A percentile compares a stretch with the other conserved stretches of the same genome.
phyloP scores from a whole-genome alignment of 148 eudicot genomes.

The Agrostemma githago region DNA sequence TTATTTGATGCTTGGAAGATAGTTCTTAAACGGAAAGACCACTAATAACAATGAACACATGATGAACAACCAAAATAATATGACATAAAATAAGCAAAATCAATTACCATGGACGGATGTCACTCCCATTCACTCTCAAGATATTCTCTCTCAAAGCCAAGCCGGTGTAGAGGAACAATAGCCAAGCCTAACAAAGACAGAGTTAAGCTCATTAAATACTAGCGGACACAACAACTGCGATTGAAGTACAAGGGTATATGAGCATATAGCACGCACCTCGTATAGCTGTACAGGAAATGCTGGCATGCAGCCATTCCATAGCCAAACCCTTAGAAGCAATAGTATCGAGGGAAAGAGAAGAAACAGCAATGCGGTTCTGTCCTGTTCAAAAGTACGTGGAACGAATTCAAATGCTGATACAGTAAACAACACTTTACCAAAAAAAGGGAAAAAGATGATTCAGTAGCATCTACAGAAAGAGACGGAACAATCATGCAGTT shows the following conservation, averaged over 20 bases:
- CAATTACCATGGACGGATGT: slow-evolving; percentile 92
- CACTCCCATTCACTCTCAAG: slow-evolving; percentile 93
- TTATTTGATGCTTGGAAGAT: neutral
- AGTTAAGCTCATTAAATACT: neutral
- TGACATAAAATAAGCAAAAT: neutral
- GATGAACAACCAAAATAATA: neutral
- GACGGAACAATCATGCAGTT: slow-evolving; percentile 70
- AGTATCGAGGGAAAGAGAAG: slow-evolving; percentile 73
- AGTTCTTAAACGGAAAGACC: neutral
- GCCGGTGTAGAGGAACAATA: slow-evolving; percentile 80
- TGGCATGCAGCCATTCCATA: slow-evolving; percentile 91
- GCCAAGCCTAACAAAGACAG: slow-evolving; percentile 76
- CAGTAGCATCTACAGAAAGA: slow-evolving; percentile 59
- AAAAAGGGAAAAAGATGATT: slow-evolving; percentile 4
- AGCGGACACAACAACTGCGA: slow-evolving; percentile 6
- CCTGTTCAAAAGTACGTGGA: slow-evolving; percentile 46
- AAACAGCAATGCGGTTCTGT: slow-evolving; percentile 77
- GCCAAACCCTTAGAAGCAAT: slow-evolving; percentile 52
- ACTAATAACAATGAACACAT: neutral
- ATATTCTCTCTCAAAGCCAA: slow-evolving; percentile 95
- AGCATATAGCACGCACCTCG: slow-evolving; percentile 46
- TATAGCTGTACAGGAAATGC: slow-evolving; percentile 93
- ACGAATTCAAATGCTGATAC: neutral
- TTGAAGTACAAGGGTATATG: slow-evolving; percentile 6
- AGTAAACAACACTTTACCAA: neutral